Evolutionary conservation across 208 protist genomes (phyloP).

Genomic region (Acanthamoeba culbertsoni): DNA sequence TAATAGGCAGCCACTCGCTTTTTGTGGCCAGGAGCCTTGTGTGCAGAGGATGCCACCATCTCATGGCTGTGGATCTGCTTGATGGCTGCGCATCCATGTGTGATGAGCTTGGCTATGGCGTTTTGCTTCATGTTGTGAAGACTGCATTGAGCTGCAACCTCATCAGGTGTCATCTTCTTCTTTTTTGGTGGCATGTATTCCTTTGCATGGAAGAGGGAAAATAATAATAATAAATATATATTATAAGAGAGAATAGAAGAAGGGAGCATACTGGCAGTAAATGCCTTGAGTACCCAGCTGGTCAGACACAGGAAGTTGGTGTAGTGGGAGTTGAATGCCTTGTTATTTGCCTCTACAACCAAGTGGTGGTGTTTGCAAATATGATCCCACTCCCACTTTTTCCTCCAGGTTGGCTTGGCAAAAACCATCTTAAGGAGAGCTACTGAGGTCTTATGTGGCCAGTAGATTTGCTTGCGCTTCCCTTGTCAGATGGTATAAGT

Average conservation of each 20-base stretch:
- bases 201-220: neutral
- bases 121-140: neutral
- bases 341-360: neutral
- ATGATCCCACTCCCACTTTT: neutral
- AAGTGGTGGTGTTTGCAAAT: neutral
- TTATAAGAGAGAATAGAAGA: neutral
- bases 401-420: neutral
- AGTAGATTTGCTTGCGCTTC: neutral
- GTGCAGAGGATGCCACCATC: conserved; percentile 4
- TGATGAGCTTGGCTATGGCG: neutral
- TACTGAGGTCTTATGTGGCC: neutral
- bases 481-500: neutral
- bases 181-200: neutral
- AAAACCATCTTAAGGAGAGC: neutral
- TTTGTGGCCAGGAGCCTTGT: neutral
- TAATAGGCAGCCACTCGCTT: neutral
- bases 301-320: neutral
- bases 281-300: neutral
- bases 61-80: neutral
- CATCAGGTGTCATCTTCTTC: neutral
- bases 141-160: neutral
- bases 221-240: neutral
- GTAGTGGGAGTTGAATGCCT: neutral
- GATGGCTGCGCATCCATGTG: neutral
- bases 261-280: neutral